Evolutionary conservation across 129 eudicot genomes (phyloP), one percentile per base, ranked within the genome.

Genomic region (Rutidosis leptorrhynchoides): DNA sequence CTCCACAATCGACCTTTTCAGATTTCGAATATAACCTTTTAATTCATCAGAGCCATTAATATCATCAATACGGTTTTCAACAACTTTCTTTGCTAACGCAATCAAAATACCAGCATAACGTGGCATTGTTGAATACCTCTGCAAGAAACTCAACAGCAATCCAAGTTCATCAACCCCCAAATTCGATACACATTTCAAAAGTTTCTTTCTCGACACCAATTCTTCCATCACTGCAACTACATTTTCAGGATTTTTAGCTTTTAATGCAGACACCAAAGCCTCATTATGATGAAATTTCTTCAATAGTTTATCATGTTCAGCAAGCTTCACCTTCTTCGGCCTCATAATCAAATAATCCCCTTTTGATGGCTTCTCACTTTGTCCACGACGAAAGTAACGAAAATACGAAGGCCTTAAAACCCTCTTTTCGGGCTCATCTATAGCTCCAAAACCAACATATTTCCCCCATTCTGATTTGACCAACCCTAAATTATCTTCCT

Each of bases 191-290:
- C 95, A 85, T 62, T 65, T 88, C 74, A 88, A 23, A 54, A 93
- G 56, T 73, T 85, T 93, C 85, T 78, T 88, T 59, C 98, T 71
- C 2, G 96, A 91, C 57, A 93, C 95, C 83, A 93, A 78, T 65
- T 93, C 98, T 64, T 93, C 98, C 82, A 93, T 93, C 32, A 93
- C 96, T 15, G 96, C 98, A 75, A 84, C 84, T 71, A 80, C 63
- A 58, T 80, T 82, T 30, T 84, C 98, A 0, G 92, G 88, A 59
- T 88, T 86, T 71, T 82, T 93, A 45, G 81, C 80, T 27, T 15
- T 82, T 69, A 93, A 77, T 6, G 83, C 95, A 11, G 87, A 83
- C 61, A 93, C 87, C 60, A 93, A 54, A 5, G 98, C 98, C 10
- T 93, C 96, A 67, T 82, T 88, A 49, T 93, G 98, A 85, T 87